Base-by-base conservation (phyloP, 768 basidiomycete species). In the Russula lepida region DNA sequence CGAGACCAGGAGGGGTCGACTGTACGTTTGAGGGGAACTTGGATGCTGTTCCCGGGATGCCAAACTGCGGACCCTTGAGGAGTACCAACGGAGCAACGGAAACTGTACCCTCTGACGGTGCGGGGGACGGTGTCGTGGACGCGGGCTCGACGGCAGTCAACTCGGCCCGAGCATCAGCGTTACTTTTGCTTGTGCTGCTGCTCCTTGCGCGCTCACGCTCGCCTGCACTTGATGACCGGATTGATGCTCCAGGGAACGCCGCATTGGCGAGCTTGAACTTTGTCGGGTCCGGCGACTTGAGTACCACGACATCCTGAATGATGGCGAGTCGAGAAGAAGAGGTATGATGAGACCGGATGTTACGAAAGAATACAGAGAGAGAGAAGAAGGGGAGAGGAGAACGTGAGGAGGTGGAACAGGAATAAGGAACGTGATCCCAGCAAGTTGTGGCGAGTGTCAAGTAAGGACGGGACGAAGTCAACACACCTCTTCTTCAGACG, bases 401-500 rank as follows among this genome's bases (percentile, higher is more conserved):
- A 44, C 27, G 27, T 39, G 39, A 12, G 47, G 46, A 19, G 9
- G 37, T n/a, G 13, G 9, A 37, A 30, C 47, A 54, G 25, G 25
- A 35, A 32, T 37, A 48, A 58, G 35, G 39, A 62, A 60, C 17
- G 53, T 30, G 21, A 54, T 59, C 55, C 54, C 19, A 35, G 30
- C 47, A 63, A 44, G 44, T 37, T 32, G 57, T 32, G 48, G 52
- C 54, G 53, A 56, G 49, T 54, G 53, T 43, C 62, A 59, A 55
- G 28, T 37, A 55, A 54, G 28, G 52, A 54, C 30, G 48, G 54
- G 58, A 55, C 54, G 49, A 50, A 54, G 59, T 55, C 63, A 48
- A 64, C 63, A 60, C 58, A 61, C 63, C 63, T 64, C 63, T 55
- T 61, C 63, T 61, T 64, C 63, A 48, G 63, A 64, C 27, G 47